phyloP scores from a whole-genome alignment of 2,329 filamentous ascomycete genomes.

The Metarhizium robertsii region DNA sequence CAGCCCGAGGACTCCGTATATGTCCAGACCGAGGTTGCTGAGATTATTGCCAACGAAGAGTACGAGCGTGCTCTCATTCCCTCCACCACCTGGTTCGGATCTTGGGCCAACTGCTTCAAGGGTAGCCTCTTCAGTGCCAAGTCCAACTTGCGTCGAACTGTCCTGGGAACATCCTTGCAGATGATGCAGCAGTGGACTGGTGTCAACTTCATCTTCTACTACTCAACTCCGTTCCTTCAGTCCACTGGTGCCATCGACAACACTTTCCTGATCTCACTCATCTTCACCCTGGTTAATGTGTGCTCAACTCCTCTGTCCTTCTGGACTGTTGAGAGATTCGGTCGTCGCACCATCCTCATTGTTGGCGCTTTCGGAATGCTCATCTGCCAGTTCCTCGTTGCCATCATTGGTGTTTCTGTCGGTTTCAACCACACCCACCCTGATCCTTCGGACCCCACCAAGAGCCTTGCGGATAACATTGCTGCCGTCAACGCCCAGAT shows the following conservation, averaged over 20 bases:
- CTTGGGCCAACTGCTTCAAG: slow-evolving; percentile 61
- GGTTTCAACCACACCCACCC: slow-evolving; percentile 41
- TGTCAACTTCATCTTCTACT: slow-evolving; percentile 91
- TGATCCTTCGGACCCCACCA: slow-evolving; percentile 31
- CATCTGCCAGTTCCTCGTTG: slow-evolving; percentile 79
- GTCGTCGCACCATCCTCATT: slow-evolving; percentile 72
- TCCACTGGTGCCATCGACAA: slow-evolving; percentile 66
- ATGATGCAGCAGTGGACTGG: slow-evolving; percentile 81
- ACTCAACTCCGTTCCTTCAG: slow-evolving; percentile 76
- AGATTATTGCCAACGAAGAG: slow-evolving; percentile 84
- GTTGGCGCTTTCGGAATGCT: slow-evolving; percentile 75
- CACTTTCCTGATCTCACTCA: slow-evolving; percentile 72
- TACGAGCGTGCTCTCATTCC: slow-evolving; percentile 68
- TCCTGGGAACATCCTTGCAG: slow-evolving; percentile 63
- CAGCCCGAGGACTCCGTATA: slow-evolving; percentile 64
- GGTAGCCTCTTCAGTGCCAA: slow-evolving; percentile 53
- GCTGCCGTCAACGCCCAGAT: slow-evolving; percentile 61
- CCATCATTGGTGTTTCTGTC: slow-evolving; percentile 59
- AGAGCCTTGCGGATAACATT: slow-evolving; percentile 40
- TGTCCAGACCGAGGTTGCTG: slow-evolving; percentile 72
- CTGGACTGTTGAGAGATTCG: slow-evolving; percentile 73
- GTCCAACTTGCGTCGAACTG: slow-evolving; percentile 60
- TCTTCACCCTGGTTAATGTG: slow-evolving; percentile 85
- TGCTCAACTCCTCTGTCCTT: slow-evolving; percentile 79
- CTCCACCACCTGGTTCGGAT: slow-evolving; percentile 51